A percentile compares a stretch with the other conserved stretches of the same genome.
phyloP scores from a whole-genome alignment of 2,329 filamentous ascomycete species.

The Talaromyces sp. region DNA sequence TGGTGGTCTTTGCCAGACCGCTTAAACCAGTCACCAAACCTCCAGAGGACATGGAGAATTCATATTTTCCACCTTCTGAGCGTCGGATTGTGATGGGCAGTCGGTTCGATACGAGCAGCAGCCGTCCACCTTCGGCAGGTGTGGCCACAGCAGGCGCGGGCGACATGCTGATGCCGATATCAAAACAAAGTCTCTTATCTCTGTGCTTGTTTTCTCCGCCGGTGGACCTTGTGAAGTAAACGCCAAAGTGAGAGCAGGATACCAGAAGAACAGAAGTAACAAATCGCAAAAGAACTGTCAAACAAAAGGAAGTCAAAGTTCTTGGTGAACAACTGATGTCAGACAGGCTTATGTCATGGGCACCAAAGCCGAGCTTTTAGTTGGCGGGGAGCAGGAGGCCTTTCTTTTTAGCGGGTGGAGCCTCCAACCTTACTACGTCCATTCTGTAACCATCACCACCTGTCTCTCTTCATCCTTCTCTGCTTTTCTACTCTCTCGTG shows the following conservation, averaged over 20 bases:
- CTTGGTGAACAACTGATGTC: background rate
- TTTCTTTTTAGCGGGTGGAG: background rate
- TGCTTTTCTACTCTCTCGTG: background rate
- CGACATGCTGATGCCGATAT: slow-evolving; percentile 12
- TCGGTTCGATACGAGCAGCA: slow-evolving; percentile 85
- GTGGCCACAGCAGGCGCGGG: slow-evolving; percentile 13
- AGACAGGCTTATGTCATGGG: background rate
- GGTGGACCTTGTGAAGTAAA: background rate
- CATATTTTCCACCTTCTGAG: slow-evolving; percentile 79
- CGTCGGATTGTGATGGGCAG: slow-evolving; percentile 92
- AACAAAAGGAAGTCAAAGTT: background rate
- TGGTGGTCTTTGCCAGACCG: slow-evolving; percentile 81
- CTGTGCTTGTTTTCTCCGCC: background rate
- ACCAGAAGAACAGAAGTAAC: background rate
- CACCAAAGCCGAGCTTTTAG: slow-evolving; percentile 7
- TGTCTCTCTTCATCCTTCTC: background rate
- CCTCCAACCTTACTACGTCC: background rate
- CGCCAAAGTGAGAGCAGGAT: background rate
- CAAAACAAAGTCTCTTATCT: background rate
- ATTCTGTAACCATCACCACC: background rate
- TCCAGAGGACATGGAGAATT: slow-evolving; percentile 89
- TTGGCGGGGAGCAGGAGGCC: slow-evolving; percentile 15
- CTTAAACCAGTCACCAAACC: slow-evolving; percentile 87
- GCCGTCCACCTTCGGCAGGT: slow-evolving; percentile 35
- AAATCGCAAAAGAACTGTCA: background rate